phyloP scores from a whole-genome alignment of 192 early-diverging fungal species.

The Mortierella claussenii region DNA sequence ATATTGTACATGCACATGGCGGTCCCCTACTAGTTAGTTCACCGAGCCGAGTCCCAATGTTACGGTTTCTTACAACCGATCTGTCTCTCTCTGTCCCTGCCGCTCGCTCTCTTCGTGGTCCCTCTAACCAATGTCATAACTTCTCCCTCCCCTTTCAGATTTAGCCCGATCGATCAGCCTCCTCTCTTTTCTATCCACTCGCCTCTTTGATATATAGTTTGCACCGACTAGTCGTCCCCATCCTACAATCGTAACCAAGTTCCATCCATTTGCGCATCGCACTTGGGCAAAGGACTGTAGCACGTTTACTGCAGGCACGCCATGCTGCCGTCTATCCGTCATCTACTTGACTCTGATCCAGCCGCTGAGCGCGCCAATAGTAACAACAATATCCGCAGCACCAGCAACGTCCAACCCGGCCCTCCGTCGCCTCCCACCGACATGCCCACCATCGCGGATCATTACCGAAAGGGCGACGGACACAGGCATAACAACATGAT shows the following conservation, averaged over 20 bases:
- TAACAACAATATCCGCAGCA: neutral
- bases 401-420: neutral
- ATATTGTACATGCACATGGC: too few species aligned
- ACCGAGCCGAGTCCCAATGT: too few species aligned
- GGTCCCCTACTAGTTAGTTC: too few species aligned
- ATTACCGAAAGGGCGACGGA: neutral
- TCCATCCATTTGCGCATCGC: too few species aligned
- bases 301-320: neutral
- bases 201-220: neutral
- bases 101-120: too few species aligned
- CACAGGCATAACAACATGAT: slow-evolving; percentile 14
- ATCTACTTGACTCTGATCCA: slow-evolving; percentile 27
- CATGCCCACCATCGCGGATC: neutral
- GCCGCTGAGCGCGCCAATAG: neutral
- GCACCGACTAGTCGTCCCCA: too few species aligned
- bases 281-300: neutral
- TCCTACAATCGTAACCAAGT: too few species aligned
- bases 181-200: neutral
- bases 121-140: too few species aligned
- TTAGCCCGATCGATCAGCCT: neutral
- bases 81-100: too few species aligned
- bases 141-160: too few species aligned
- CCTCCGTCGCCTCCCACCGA: neutral
- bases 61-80: too few species aligned
- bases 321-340: slow-evolving; percentile 50